Evolutionary conservation across 192 early-diverging fungal species (phyloP), one percentile per base, ranked within the genome.

Genomic region (Gaertneriomyces semiglobifer): DNA sequence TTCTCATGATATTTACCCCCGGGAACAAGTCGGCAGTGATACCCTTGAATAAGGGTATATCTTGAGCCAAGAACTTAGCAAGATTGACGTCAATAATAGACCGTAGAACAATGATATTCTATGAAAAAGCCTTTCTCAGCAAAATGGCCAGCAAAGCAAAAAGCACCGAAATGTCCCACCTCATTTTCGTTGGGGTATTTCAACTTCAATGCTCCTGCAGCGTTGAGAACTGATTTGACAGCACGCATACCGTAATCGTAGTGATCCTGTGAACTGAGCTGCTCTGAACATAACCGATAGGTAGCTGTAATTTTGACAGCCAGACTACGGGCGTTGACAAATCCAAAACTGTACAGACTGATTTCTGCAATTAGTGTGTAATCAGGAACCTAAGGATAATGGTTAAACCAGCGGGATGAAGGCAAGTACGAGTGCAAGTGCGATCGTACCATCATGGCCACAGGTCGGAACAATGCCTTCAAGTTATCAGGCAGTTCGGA

Each of bases 201-300:
- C 10, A 85, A 62, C 57, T 85, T 85, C 55, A 85, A 48, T 20
- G 82, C 82, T 20, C 84, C 84, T 12, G 65, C 62, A 12, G 84
- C 84, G 20, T 77, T 79, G 14, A 85, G 72, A 5, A 85, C 84
- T 2, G 81, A 84, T 45, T 85, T 85, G 18, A 85, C 84, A 42
- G 84, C 84, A 57, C 84, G 45, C 84, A 85, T 85, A 10, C 84
- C 84, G 58, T 85, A 85, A 54, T 85, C 84, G 56, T 84, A 85
- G 63, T 81, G 79, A 77, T 84, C 84, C 62, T 85, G 84, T 10
- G 84, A 85, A 53, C 79, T 82, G 11, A 85, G 69, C 65, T 85
- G 84, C 66, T 85, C 84, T 1, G 84, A 85, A 60, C 84, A 85
- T 9, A 85, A 63, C 14, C 82, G 56, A 58, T 85, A 85, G 7